Conservation (phyloP, 495 filamentous ascomycete genomes). For the Penicillium turbatum region DNA sequence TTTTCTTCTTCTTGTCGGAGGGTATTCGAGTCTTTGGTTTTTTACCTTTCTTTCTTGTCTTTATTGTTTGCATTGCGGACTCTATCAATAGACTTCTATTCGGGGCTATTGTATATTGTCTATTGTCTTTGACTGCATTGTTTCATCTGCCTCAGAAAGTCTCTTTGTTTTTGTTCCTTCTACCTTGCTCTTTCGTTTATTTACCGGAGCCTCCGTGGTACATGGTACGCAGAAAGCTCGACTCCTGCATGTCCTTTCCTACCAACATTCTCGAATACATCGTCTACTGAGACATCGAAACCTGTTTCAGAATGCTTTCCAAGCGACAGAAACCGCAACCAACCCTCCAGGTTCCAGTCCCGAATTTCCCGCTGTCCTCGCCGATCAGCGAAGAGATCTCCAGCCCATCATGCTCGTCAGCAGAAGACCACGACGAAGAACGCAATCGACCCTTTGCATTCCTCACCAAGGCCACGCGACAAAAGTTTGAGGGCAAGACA, state of each 20-base stretch:
- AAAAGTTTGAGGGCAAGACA: slow-evolving; percentile 20
- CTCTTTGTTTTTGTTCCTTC: slow-evolving; percentile 9
- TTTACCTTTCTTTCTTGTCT: slow-evolving; percentile 3
- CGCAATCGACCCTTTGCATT: slow-evolving; percentile 30
- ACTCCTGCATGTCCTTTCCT: neutral
- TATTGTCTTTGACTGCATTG: slow-evolving; percentile 21
- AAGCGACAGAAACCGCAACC: slow-evolving; percentile 24
- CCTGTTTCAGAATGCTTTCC: slow-evolving; percentile 18
- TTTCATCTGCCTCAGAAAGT: slow-evolving; percentile 17
- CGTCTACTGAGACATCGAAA: neutral
- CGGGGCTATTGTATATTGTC: neutral
- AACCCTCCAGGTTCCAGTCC: slow-evolving; percentile 32
- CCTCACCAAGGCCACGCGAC: slow-evolving; percentile 25
- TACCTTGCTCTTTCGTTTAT: neutral
- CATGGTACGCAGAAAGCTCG: slow-evolving; percentile 15
- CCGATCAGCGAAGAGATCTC: slow-evolving; percentile 43
- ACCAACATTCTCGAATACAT: neutral
- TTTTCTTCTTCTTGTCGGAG: neutral
- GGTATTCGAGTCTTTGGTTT: neutral
- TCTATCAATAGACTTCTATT: slow-evolving; percentile 4
- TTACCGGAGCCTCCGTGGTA: neutral
- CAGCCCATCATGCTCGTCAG: slow-evolving; percentile 35
- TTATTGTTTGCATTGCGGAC: slow-evolving; percentile 2
- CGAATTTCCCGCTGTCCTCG: slow-evolving; percentile 42
- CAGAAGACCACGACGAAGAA: slow-evolving; percentile 30